Base-by-base conservation (phyloP, 306 rosid species). In the Gleditsia sinensis region DNA sequence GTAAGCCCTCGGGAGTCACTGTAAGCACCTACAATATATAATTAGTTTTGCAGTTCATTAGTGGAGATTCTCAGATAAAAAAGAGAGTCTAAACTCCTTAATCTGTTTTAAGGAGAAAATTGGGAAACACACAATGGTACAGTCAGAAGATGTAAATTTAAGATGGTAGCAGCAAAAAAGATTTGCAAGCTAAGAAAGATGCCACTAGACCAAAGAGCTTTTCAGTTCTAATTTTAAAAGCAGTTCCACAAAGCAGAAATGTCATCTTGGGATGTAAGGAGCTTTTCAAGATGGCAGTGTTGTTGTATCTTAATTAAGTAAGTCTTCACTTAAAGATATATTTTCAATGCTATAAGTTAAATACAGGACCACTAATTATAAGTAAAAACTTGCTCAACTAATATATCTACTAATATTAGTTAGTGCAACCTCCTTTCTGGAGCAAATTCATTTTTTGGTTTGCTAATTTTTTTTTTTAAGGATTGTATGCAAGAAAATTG, bases 1-100 rank as follows among this genome's bases (percentile, higher is more conserved):
- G 95, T 95, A 88, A 88, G 7, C 43, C 99, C 99, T 74, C 99
- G 91, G 32, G 97, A 92, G 70, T 94, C 97, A 67, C 99, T 94
- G 74, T 94, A 94, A 69, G 99, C 99, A 82, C 99, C 99, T 94
- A 81, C 48, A 73, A 37, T 10, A 71, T 27, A 54, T 19, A 42
- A 24, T 75, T 46, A 53, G 74, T 39, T 59, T 21, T 69, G 55
- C 60, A 39, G 60, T 66, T 68, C 48, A 39, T 67, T 49, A 75
- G 59, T 30, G 69, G 42, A 75, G 59, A 71, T 71, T 67, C 65
- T 33, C 19, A 39, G 34, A 60, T 70, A 32, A 69, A 28, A 74
- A 8, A 61, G 46, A 76, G n/a, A 57, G 36, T 60, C 49, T 23
- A 1, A 42, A 67, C 61, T 59, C 37, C 7, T 54, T 14, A 50